These are phyloP conservation scores for Chytridiales sp. DNA, from an alignment of 371 early-diverging fungal genomes.

Conservation along the genomic window DNA sequence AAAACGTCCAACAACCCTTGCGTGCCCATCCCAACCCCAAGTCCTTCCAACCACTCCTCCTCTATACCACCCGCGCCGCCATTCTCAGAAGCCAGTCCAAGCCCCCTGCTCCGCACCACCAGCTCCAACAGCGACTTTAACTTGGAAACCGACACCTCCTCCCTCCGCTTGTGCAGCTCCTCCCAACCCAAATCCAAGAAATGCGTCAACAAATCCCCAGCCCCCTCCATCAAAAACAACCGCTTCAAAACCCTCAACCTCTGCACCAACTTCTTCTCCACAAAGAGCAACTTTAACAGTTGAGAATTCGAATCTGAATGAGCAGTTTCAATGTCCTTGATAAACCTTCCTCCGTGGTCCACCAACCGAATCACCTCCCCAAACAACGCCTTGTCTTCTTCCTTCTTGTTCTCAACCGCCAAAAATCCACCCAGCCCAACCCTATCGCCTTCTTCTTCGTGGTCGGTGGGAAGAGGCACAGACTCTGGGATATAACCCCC, in stretches of 20 bases:
- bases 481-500: constrained; percentile 22
- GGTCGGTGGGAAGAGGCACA: too few species aligned
- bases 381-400: constrained; percentile 32
- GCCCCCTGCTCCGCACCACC: constrained; percentile 78
- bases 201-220: constrained; percentile 88
- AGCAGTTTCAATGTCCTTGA: constrained; percentile 71
- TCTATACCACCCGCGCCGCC: constrained; percentile 12
- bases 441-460: constrained; percentile 11
- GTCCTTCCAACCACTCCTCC: constrained; percentile 1
- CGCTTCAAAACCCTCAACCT: constrained; percentile 81
- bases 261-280: constrained; percentile 69
- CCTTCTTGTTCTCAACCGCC: not conserved
- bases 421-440: constrained; percentile 9
- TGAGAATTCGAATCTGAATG: constrained; percentile 74
- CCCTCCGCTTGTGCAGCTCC: constrained; percentile 62
- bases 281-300: constrained; percentile 65
- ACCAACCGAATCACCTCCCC: constrained; percentile 57
- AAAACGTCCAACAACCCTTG: too few species aligned
- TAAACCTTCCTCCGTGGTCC: constrained; percentile 63
- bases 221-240: constrained; percentile 87
- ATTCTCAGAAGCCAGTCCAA: constrained; percentile 67
- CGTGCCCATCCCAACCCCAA: too few species aligned
- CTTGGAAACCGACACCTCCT: constrained; percentile 67
- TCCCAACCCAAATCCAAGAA: constrained; percentile 88
- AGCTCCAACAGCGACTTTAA: constrained; percentile 85